These are phyloP conservation scores for Vigna radiata DNA, from an alignment of 306 rosid species.

Conservation along the genomic window DNA sequence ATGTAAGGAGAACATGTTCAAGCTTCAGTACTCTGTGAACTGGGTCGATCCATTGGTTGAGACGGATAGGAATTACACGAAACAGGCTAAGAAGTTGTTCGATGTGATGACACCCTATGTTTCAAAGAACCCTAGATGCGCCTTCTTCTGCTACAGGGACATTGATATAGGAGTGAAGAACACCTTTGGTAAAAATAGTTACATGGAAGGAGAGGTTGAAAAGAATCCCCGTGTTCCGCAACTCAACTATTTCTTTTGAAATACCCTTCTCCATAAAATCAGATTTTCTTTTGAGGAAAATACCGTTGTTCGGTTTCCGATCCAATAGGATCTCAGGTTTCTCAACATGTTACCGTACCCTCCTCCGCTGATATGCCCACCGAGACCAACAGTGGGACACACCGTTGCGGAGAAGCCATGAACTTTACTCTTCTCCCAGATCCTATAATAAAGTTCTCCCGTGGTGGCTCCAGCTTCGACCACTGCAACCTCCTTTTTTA, in stretches of 20 bases:
- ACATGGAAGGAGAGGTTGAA: conserved; percentile 48
- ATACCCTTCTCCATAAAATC: conserved; percentile 49
- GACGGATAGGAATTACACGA: not conserved
- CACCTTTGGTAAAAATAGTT: conserved; percentile 15
- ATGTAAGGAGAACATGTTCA: conserved; percentile 64
- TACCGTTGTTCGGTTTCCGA: conserved; percentile 31
- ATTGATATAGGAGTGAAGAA: not conserved
- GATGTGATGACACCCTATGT: not conserved
- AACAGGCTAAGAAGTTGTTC: not conserved
- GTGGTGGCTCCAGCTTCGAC: conserved; percentile 47
- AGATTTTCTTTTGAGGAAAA: conserved; percentile 46
- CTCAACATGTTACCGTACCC: conserved; percentile 49
- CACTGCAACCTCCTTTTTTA: conserved; percentile 1
- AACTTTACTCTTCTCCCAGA: conserved; percentile 47
- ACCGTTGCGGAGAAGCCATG: conserved; percentile 50
- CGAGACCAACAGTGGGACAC: conserved; percentile 50
- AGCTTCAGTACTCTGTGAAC: not conserved
- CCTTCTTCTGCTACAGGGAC: not conserved
- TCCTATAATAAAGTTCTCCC: conserved; percentile 48
- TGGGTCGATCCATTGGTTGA: not conserved
- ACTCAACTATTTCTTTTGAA: conserved; percentile 44
- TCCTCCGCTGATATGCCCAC: conserved; percentile 49
- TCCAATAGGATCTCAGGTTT: conserved; percentile 41
- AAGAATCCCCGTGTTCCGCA: conserved; percentile 43
- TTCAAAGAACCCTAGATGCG: not conserved